Evolutionary conservation across 495 filamentous ascomycete genomes (phyloP).

Genomic region (Apodospora peruviana): DNA sequence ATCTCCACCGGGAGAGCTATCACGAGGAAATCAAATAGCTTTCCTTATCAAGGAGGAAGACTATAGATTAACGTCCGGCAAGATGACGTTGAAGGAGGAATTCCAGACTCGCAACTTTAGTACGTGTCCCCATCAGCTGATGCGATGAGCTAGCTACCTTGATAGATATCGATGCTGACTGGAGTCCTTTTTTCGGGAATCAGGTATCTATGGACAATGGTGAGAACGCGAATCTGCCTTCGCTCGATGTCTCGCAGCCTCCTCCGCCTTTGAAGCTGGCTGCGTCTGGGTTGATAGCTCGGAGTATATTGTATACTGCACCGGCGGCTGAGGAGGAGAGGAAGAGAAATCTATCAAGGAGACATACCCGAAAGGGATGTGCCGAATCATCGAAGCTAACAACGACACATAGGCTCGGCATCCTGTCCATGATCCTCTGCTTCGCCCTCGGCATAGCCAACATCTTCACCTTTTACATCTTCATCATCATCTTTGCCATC

Average conservation of each 20-base stretch:
- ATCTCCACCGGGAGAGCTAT: too few species aligned
- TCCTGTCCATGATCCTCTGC: conserved; percentile 90
- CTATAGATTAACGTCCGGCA: conserved; percentile 15
- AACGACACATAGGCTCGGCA: conserved; percentile 94
- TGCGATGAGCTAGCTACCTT: not conserved
- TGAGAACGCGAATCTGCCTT: conserved; percentile 43
- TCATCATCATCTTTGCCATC: conserved; percentile 75
- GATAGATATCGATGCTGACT: conserved; percentile 18
- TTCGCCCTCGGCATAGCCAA: conserved; percentile 92
- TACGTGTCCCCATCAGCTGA: conserved; percentile 43
- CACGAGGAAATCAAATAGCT: too few species aligned
- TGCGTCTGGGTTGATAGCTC: not conserved
- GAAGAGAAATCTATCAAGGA: not conserved
- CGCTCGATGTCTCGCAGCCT: not conserved
- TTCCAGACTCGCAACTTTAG: conserved; percentile 97
- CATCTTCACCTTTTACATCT: conserved; percentile 58
- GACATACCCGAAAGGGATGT: too few species aligned
- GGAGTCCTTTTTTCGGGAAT: conserved; percentile 5
- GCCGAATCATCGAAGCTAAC: too few species aligned
- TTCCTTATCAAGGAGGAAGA: too few species aligned
- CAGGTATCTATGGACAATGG: conserved; percentile 99
- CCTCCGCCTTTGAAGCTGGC: not conserved
- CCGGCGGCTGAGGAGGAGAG: too few species aligned
- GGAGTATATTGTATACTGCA: too few species aligned
- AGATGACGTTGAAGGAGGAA: conserved; percentile 60